Evolutionary conservation across 164 flowering plant species (phyloP), one percentile per base, ranked within the genome.

Genomic region (Piper longum): DNA sequence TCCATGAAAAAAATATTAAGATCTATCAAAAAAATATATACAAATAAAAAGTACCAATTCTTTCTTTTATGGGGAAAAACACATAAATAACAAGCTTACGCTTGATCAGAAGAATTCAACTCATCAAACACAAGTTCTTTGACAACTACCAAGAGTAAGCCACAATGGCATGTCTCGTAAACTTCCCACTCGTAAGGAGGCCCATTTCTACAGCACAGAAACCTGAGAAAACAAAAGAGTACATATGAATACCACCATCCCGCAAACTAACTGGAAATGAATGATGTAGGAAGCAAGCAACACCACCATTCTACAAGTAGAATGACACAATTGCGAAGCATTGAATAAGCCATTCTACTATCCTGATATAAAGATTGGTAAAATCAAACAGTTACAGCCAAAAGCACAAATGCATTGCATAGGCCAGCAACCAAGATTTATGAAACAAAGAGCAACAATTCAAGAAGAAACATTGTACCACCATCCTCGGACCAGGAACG

Each of bases 121-220:
- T 85, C 82, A n/a, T n/a, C n/a, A n/a, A n/a, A n/a, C n/a, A n/a
- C n/a, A n/a, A n/a, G n/a, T n/a, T n/a, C n/a, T n/a, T n/a, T n/a
- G n/a, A n/a, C n/a, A 26, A 26, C 36, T 26, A 26, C 36, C 36
- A 26, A 26, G 36, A 26, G 36, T 0, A 26, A 26, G 36, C 36
- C 36, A 26, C 36, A 26, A 26, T 26, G 36, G 36, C 36, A 1
- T 26, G 36, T 26, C 97, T 79, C 84, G 83, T 89, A 89, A 36
- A 89, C 97, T 79, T 85, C 88, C 97, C 97, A 89, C 77, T 89
- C 97, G 55, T 87, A 81, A 45, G 97, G 97, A 71, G 97, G 97
- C 26, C 97, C 95, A 69, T 84, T 84, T 67, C 76, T 89, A 63
- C 97, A 89, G 56, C 41, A 89, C 62, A 54, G 97, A 95, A 13